phyloP scores from a whole-genome alignment of 768 basidiomycete genomes.

The Pluteus cervinus region DNA sequence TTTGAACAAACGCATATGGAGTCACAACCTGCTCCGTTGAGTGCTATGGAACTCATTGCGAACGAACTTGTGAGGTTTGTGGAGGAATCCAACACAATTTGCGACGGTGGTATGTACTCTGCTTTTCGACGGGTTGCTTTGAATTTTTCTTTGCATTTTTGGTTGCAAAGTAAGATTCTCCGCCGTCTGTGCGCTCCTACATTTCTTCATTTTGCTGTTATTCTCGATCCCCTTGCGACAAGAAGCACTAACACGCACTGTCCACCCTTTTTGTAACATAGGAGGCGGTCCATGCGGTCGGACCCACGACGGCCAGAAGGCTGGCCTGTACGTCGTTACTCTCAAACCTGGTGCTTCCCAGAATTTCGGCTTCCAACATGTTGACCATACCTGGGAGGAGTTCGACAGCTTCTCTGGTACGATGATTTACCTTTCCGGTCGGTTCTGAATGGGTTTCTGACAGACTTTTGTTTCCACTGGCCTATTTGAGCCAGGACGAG shows the following conservation, averaged over 20 bases:
- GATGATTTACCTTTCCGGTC: too few species aligned
- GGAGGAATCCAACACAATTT: constrained; percentile 77
- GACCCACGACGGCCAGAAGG: too few species aligned
- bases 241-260: too few species aligned
- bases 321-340: too few species aligned
- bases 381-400: too few species aligned
- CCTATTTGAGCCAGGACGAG: too few species aligned
- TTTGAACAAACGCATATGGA: constrained; percentile 67
- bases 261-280: constrained; percentile 33
- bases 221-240: too few species aligned
- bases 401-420: too few species aligned
- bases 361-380: too few species aligned
- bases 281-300: constrained; percentile 92
- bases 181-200: constrained; percentile 4
- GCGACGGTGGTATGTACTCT: constrained; percentile 82
- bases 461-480: too few species aligned
- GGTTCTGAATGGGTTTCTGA: too few species aligned
- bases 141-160: neutral
- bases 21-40: constrained; percentile 82
- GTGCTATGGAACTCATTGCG: constrained; percentile 86
- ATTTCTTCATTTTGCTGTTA: constrained; percentile 4
- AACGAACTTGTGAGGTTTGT: constrained; percentile 84
- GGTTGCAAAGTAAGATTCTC: neutral
- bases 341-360: too few species aligned
- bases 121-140: neutral